Conservation (phyloP, 2,329 filamentous ascomycete genomes). For the Alternaria solani region DNA sequence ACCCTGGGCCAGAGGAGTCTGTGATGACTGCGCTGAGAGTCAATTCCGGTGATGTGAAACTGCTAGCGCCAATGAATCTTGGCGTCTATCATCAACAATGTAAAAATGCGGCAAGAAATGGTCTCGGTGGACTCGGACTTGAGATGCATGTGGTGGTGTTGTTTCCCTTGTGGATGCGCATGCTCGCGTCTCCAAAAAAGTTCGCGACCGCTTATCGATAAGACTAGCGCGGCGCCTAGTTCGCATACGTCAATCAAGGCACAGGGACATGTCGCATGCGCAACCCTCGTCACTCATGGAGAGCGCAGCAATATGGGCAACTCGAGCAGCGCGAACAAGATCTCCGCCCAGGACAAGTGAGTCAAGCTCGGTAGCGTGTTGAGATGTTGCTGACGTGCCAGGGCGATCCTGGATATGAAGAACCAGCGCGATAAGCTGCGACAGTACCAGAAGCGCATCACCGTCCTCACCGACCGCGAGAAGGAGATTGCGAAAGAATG, state of each 20-base stretch:
- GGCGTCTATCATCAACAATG: neutral
- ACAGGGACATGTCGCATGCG: constrained; percentile 27
- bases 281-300: constrained; percentile 32
- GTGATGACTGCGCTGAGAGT: neutral
- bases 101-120: neutral
- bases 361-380: constrained; percentile 29
- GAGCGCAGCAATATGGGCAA: constrained; percentile 66
- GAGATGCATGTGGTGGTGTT: neutral
- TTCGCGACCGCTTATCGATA: constrained; percentile 44
- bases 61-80: neutral
- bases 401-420: constrained; percentile 97
- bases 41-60: neutral
- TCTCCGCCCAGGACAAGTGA: constrained; percentile 86
- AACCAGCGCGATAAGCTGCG: constrained; percentile 96
- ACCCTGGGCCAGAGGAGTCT: neutral
- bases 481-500: constrained; percentile 86
- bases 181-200: constrained; percentile 32
- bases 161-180: neutral
- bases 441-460: constrained; percentile 92
- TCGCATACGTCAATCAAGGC: constrained; percentile 37
- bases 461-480: constrained; percentile 83
- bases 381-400: constrained; percentile 50
- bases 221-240: constrained; percentile 24
- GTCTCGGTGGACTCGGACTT: neutral
- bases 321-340: constrained; percentile 68